A percentile compares a stretch with the other conserved stretches of the same genome.
phyloP scores from a whole-genome alignment of 805 yeast species.

The Clavispora phyllophila region DNA sequence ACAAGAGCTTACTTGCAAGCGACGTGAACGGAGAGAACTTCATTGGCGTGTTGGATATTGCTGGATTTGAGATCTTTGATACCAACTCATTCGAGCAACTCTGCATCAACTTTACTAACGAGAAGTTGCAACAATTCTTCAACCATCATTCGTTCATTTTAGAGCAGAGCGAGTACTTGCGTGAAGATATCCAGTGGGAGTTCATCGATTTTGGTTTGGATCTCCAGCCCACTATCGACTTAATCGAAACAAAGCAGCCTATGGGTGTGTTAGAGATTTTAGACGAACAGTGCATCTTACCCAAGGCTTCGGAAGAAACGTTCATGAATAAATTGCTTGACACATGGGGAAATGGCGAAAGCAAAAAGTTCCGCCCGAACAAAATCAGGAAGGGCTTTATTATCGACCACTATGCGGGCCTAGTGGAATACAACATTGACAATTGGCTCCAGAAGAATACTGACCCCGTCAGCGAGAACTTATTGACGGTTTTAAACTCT shows the following conservation, averaged over 20 bases:
- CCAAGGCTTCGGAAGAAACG: conserved; percentile 77
- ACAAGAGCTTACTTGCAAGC: conserved; percentile 46
- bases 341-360: conserved; percentile 50
- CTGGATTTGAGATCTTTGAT: conserved; percentile 58
- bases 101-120: conserved; percentile 58
- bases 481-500: conserved; percentile 52
- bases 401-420: conserved; percentile 91
- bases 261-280: conserved; percentile 81
- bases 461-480: conserved; percentile 82
- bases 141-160: conserved; percentile 58
- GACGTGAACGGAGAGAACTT: conserved; percentile 24
- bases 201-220: conserved; percentile 94
- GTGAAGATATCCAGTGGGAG: conserved; percentile 59
- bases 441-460: conserved; percentile 94
- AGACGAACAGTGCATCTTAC: conserved; percentile 94
- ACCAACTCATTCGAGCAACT: conserved; percentile 56
- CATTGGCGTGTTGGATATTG: conserved; percentile 57
- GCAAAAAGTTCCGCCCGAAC: conserved; percentile 60
- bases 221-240: conserved; percentile 87
- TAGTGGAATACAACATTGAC: conserved; percentile 86
- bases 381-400: conserved; percentile 74
- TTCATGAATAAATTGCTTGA: conserved; percentile 74
- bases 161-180: conserved; percentile 55
- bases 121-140: conserved; percentile 56
- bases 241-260: conserved; percentile 71